These are phyloP conservation scores for Mycena haematopus DNA, from an alignment of 768 basidiomycete genomes.

Conservation along the genomic window DNA sequence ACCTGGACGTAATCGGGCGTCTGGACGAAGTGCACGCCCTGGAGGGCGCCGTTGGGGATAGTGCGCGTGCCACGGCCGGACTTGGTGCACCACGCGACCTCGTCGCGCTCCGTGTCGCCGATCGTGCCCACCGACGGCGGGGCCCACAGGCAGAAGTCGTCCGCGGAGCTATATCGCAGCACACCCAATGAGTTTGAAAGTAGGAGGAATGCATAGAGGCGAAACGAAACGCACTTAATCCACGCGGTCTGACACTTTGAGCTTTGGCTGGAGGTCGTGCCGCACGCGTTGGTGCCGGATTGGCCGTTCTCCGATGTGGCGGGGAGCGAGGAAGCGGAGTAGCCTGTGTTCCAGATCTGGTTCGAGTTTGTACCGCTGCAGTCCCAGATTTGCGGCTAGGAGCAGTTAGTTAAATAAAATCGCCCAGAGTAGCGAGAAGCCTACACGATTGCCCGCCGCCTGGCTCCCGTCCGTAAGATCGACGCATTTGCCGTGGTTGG, in stretches of 20 bases:
- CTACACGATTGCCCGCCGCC: conserved; percentile 48
- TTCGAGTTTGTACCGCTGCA: conserved; percentile 51
- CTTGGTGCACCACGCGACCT: conserved; percentile 81
- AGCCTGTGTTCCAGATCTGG: conserved; percentile 61
- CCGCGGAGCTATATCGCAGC: conserved; percentile 51
- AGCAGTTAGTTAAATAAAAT: background rate
- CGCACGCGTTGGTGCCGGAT: conserved; percentile 72
- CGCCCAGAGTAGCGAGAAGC: background rate
- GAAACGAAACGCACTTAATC: conserved; percentile 56
- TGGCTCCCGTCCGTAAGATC: conserved; percentile 52
- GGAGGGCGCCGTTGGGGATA: conserved; percentile 71
- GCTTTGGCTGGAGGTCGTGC: conserved; percentile 56
- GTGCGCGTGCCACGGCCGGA: conserved; percentile 73
- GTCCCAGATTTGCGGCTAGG: conserved; percentile 55
- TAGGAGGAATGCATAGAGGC: conserved; percentile 28
- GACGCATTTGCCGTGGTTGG: conserved; percentile 54
- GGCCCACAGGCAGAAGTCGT: conserved; percentile 79
- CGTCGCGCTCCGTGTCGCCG: conserved; percentile 70
- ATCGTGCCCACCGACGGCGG: conserved; percentile 58
- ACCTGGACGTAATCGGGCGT: conserved; percentile 71
- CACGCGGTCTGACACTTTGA: conserved; percentile 77
- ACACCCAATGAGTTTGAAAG: background rate
- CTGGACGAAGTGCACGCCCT: conserved; percentile 72
- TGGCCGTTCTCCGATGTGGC: conserved; percentile 64
- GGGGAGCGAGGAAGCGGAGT: conserved; percentile 49